These are phyloP conservation scores for Aspergillus nidulans DNA, from an alignment of 495 filamentous ascomycete species.

Conservation along the genomic window DNA sequence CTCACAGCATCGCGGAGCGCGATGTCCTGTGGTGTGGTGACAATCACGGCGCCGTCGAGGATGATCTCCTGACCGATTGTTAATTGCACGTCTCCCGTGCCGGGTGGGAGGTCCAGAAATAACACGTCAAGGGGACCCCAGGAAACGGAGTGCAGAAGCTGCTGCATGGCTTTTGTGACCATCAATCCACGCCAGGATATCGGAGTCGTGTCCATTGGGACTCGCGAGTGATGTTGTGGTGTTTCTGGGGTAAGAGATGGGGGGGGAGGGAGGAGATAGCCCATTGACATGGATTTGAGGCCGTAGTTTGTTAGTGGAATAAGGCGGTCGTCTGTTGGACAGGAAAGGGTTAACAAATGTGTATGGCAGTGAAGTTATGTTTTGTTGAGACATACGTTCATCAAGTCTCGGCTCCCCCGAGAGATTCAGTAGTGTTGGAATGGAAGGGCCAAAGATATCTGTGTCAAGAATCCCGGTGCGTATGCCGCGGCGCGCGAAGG, in stretches of 20 bases:
- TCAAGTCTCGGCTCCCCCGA: constrained; percentile 67
- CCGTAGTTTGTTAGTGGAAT: constrained; percentile 92
- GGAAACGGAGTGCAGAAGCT: constrained; percentile 88
- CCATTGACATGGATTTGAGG: constrained; percentile 97
- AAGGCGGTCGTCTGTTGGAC: constrained; percentile 64
- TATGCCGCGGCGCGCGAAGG: constrained; percentile 74
- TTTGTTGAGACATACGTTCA: constrained; percentile 37
- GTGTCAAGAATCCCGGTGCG: constrained; percentile 86
- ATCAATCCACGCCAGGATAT: constrained; percentile 97
- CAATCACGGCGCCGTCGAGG: constrained; percentile 82
- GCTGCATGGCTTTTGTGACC: constrained; percentile 96
- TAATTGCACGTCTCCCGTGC: constrained; percentile 91
- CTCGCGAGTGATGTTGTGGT: neutral
- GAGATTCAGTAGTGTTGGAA: constrained; percentile 84
- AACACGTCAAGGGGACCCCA: constrained; percentile 84
- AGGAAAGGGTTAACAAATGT: neutral
- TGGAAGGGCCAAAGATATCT: constrained; percentile 93
- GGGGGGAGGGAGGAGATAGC: constrained; percentile 66
- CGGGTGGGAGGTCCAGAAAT: constrained; percentile 87
- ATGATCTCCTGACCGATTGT: constrained; percentile 88
- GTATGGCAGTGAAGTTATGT: neutral
- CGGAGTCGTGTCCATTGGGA: constrained; percentile 62
- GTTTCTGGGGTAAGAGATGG: constrained; percentile 15
- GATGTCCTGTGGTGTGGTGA: constrained; percentile 90
- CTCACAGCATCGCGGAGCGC: constrained; percentile 84